phyloP scores from a whole-genome alignment of 1,284 basidiomycete genomes.

The Irpex sp. region DNA sequence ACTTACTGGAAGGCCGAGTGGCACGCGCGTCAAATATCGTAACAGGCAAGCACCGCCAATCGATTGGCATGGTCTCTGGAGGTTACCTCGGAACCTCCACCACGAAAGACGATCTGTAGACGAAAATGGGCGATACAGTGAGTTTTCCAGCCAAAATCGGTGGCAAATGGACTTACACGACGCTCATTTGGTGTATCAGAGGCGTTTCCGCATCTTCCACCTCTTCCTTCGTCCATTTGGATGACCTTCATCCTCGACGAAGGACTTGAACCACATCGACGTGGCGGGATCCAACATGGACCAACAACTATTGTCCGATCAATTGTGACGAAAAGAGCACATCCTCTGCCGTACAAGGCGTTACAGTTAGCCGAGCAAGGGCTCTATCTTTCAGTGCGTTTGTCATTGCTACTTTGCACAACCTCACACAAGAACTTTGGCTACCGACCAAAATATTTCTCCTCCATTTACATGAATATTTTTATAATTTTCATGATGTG shows the following conservation, averaged over 20 bases:
- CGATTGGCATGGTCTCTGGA: neutral
- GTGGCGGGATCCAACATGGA: neutral
- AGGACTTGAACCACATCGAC: neutral
- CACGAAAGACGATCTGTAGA: neutral
- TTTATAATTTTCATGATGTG: neutral
- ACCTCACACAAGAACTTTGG: neutral
- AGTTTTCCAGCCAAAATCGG: neutral
- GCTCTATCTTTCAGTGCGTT: neutral
- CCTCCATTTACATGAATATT: neutral
- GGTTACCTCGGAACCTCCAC: neutral
- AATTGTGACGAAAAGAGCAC: neutral
- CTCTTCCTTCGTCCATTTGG: neutral
- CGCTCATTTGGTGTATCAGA: neutral
- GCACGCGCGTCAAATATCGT: neutral
- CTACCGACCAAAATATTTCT: neutral
- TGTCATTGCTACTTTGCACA: neutral
- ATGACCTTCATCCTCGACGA: neutral
- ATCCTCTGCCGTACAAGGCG: neutral
- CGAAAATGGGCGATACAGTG: neutral
- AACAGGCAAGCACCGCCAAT: neutral
- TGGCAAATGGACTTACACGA: neutral
- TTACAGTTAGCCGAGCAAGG: neutral
- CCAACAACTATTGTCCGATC: neutral
- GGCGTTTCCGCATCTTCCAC: neutral
- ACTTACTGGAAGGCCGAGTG: neutral